Conservation (phyloP, 345 rosid species). For the Hypericum androsaemum region DNA sequence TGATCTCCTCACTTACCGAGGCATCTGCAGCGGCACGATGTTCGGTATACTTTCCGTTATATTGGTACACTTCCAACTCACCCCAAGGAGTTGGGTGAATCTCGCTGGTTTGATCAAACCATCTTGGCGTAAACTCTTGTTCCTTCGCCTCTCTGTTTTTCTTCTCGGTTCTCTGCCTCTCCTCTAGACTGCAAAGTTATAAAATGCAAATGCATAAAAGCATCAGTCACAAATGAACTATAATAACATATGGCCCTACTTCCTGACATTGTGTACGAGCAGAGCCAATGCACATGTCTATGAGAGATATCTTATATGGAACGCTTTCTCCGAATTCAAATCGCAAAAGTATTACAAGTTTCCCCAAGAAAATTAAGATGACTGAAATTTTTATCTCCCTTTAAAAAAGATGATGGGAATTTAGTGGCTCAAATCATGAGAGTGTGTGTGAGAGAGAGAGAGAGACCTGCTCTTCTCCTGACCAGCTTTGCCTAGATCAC, state of each 20-base stretch:
- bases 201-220: not conserved
- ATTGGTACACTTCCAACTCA: constrained; percentile 54
- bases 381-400: no score
- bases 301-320: no score
- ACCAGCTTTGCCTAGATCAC: constrained; percentile 65
- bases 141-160: constrained; percentile 49
- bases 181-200: constrained; percentile 46
- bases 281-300: no score
- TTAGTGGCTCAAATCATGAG: not conserved
- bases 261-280: no score
- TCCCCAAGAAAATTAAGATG: no score
- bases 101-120: constrained; percentile 64
- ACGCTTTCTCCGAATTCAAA: no score
- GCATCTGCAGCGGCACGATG: constrained; percentile 36
- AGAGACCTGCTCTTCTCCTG: constrained; percentile 64
- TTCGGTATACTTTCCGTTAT: constrained; percentile 52
- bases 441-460: constrained; percentile 5
- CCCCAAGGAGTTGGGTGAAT: constrained; percentile 60
- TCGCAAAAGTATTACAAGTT: no score
- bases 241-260: no score
- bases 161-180: constrained; percentile 68
- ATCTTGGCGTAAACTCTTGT: constrained; percentile 48
- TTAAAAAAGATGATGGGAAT: no score
- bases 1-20: constrained; percentile 30
- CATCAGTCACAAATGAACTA: not conserved